phyloP scores from a whole-genome alignment of 176 grass and related monocot genomes.

The Dendrocalamus sinicus region DNA sequence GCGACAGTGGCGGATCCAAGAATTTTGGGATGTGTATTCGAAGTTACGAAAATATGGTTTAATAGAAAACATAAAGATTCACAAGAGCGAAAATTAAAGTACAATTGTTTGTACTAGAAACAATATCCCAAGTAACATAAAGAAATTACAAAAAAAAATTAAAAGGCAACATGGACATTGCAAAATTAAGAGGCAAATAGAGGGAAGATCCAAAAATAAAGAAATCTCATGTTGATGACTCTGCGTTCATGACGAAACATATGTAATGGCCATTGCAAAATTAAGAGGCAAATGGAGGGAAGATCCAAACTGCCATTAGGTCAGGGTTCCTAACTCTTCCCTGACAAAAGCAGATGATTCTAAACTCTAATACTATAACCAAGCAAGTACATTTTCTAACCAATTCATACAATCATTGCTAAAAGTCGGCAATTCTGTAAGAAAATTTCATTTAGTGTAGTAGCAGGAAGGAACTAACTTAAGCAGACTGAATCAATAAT shows the following conservation, averaged over 20 bases:
- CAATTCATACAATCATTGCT: background rate
- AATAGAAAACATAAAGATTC: too few species aligned
- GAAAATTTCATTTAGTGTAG: too few species aligned
- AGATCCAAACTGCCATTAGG: conserved; percentile 35
- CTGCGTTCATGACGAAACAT: background rate
- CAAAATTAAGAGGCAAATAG: too few species aligned
- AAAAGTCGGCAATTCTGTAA: background rate
- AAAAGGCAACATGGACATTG: too few species aligned
- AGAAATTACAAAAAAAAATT: too few species aligned
- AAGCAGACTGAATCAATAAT: background rate
- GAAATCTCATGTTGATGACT: background rate
- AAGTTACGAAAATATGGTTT: too few species aligned
- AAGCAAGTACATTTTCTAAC: background rate
- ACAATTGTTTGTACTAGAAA: too few species aligned
- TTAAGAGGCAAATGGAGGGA: background rate
- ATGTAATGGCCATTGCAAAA: background rate
- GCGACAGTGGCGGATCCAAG: background rate
- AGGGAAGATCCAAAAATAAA: too few species aligned
- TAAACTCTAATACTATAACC: background rate
- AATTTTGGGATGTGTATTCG: too few species aligned
- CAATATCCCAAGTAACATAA: too few species aligned
- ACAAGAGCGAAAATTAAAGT: too few species aligned
- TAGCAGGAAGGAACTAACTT: too few species aligned
- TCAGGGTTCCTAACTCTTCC: background rate
- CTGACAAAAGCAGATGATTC: background rate